Percentiles rank a stretch among this genome's conserved stretches.
phyloP scores from a whole-genome alignment of 2,329 filamentous ascomycete species.

The Bipolaris oryzae region DNA sequence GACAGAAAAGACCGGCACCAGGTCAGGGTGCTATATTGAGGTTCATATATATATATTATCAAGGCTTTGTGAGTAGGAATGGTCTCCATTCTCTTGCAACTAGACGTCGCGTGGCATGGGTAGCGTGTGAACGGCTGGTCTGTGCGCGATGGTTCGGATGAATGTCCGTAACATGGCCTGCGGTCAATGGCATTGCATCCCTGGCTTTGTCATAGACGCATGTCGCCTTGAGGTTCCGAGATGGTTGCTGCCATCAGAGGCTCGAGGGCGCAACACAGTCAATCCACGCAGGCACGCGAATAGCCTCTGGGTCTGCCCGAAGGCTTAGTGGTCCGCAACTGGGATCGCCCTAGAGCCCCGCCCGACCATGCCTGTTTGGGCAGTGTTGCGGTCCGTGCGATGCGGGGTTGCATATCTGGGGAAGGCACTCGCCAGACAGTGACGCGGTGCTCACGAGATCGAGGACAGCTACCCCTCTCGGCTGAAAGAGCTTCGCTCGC shows the following conservation, averaged over 20 bases:
- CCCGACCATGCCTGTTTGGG: constrained; percentile 20
- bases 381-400: constrained; percentile 22
- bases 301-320: constrained; percentile 17
- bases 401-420: constrained; percentile 37
- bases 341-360: constrained; percentile 26
- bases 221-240: background rate
- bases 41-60: background rate
- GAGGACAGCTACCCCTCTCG: constrained; percentile 27
- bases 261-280: background rate
- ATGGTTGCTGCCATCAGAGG: background rate
- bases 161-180: background rate
- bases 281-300: constrained; percentile 20
- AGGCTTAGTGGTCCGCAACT: constrained; percentile 16
- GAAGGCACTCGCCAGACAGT: constrained; percentile 25
- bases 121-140: constrained; percentile 10
- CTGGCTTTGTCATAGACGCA: background rate
- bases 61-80: background rate
- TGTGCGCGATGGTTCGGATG: background rate
- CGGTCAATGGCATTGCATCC: background rate
- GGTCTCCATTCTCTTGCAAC: background rate
- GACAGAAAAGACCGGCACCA: background rate
- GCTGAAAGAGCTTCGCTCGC: constrained; percentile 23
- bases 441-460: constrained; percentile 34
- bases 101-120: background rate
- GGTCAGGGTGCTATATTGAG: background rate